Conservation (phyloP, 202 grass and related monocot species). For the Bolboschoenoplectus hybrid region DNA sequence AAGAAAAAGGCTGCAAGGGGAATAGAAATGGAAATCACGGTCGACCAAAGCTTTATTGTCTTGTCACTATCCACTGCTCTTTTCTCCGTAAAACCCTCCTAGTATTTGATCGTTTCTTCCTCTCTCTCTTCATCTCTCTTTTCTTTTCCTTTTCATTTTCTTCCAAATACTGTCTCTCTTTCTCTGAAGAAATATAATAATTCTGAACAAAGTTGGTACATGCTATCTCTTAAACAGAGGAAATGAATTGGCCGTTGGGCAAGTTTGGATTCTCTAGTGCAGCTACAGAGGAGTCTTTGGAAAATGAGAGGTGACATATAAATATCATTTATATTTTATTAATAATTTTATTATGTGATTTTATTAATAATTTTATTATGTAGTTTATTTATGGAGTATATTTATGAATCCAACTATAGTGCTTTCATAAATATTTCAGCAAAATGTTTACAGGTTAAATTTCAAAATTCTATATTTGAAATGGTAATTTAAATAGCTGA, state of each 20-base stretch:
- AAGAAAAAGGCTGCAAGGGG: constrained; percentile 43
- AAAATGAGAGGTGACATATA: too few species aligned
- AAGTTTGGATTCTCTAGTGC: too few species aligned
- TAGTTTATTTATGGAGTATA: too few species aligned
- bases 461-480: too few species aligned
- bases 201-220: background rate
- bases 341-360: too few species aligned
- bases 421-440: too few species aligned
- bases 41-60: constrained; percentile 50
- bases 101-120: constrained; percentile 9
- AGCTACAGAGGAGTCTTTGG: too few species aligned
- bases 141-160: background rate
- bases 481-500: too few species aligned
- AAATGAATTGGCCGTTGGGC: background rate
- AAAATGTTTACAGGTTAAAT: too few species aligned
- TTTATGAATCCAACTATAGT: too few species aligned
- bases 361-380: too few species aligned
- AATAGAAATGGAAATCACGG: constrained; percentile 70
- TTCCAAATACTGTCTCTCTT: background rate
- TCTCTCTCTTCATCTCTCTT: background rate
- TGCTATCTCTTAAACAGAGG: background rate
- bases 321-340: too few species aligned
- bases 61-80: constrained; percentile 50
- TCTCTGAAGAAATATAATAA: constrained; percentile 11
- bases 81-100: constrained; percentile 49